Evolutionary conservation across 1,284 basidiomycete species (phyloP).

Genomic region (Porphyrellus sp.): DNA sequence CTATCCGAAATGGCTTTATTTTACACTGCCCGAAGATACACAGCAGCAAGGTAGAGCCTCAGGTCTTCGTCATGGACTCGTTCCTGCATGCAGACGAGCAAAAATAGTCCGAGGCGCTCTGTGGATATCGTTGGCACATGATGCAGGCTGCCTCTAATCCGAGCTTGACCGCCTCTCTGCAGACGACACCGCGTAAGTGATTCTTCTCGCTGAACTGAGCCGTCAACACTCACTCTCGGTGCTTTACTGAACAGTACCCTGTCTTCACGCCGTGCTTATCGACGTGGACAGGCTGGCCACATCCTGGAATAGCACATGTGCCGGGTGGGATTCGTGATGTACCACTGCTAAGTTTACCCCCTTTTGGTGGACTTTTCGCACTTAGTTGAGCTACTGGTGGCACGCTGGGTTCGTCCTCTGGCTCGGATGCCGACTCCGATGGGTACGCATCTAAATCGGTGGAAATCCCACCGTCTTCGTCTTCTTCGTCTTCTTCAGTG

Average conservation of each 20-base stretch:
- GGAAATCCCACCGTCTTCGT: slow-evolving; percentile 15
- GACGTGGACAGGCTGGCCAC: slow-evolving; percentile 26
- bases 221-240: slow-evolving; percentile 31
- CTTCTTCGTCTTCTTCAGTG: slow-evolving; percentile 29
- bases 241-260: slow-evolving; percentile 31
- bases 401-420: slow-evolving; percentile 21
- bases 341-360: slow-evolving; percentile 14
- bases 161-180: slow-evolving; percentile 33
- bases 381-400: slow-evolving; percentile 8
- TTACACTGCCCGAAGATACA: slow-evolving; percentile 1
- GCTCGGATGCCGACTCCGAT: slow-evolving; percentile 30
- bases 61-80: slow-evolving; percentile 34
- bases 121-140: slow-evolving; percentile 35
- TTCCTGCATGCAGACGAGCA: slow-evolving; percentile 33
- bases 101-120: slow-evolving; percentile 34
- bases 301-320: slow-evolving; percentile 26
- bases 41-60: slow-evolving; percentile 9
- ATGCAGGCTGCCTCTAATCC: slow-evolving; percentile 33
- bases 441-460: slow-evolving; percentile 36
- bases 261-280: slow-evolving; percentile 30
- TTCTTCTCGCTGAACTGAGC: slow-evolving; percentile 2
- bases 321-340: slow-evolving; percentile 13
- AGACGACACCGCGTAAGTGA: slow-evolving; percentile 9
- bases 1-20: not conserved
- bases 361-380: slow-evolving; percentile 11